Evolutionary conservation across 305 asterid genomes (phyloP).

Genomic region (Nicotiana rustica): DNA sequence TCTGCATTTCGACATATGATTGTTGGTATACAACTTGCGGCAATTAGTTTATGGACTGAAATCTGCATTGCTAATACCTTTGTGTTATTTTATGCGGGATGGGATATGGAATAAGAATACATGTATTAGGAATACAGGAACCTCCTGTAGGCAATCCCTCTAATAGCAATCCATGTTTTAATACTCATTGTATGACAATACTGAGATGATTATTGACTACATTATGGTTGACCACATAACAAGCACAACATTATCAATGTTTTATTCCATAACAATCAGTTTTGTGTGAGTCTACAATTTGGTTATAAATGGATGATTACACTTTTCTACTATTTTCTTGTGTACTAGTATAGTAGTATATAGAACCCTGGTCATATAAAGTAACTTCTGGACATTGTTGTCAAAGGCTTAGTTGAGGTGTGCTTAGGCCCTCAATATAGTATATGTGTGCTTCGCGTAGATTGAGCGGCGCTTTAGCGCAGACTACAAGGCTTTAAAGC

Average conservation of each 20-base stretch:
- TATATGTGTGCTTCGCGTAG: background rate
- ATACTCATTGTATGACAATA: background rate
- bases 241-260: background rate
- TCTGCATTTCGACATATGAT: background rate
- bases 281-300: background rate
- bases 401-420: conserved; percentile 16
- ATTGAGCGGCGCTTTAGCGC: background rate
- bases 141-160: background rate
- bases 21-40: background rate
- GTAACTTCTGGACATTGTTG: background rate
- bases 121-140: background rate
- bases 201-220: background rate
- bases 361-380: background rate
- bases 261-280: background rate
- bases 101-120: conserved; percentile 15
- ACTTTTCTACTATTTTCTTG: background rate
- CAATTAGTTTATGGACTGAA: background rate
- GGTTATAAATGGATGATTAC: background rate
- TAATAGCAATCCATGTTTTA: background rate
- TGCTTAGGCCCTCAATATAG: background rate
- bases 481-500: too few relatives aligned
- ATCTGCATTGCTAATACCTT: background rate
- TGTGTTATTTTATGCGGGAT: background rate
- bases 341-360: background rate
- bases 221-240: background rate